Base-by-base conservation (phyloP, 1,284 basidiomycete species). In the Ceratobasidium sp. region DNA sequence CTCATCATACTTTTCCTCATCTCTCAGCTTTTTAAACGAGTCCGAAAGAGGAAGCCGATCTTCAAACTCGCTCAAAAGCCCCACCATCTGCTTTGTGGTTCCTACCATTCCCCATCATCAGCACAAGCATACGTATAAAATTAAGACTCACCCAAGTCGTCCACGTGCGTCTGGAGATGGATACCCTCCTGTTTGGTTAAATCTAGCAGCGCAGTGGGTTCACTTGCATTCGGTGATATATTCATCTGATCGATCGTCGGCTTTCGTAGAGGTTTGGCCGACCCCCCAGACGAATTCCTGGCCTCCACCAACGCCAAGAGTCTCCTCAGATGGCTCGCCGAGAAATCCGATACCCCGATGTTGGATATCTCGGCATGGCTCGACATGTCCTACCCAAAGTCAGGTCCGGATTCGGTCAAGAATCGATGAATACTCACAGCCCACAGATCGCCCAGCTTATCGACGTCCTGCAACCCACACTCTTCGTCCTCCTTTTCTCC, bases 301-400 rank as follows among this genome's bases (percentile, higher is more conserved):
- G 60, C 34, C 14, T 58, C 59, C 18, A 73, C 57, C 55, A 67
- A 45, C 28, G 62, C 50, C 18, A 75, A 59, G 6, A 75, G 70
- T 18, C 43, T 59, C 26, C 43, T 34, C 45, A 76, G 52, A 70
- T 74, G 74, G 0, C 46, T 26, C 18, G 70, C 34, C 5, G 75
- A 76, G 55, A 76, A 76, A 53, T 76, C 75, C 16, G 75, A 73
- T 4, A 76, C 75, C 5, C 75, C 75, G 14, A 76, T 59, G 1
- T 53, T 64, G 28, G 59, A 62, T 21, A 76, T 59, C 10, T 59
- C 45, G 30, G 59, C 18, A 34, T 53, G 62, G 32, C 41, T 65
- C 34, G 61, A 67, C 32, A 67, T 67, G 23, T 23, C 50, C 64
- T 67, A 14, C 1, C 9, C 23, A 14, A 26, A 18, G 28, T 28